Conservation (phyloP, 2,329 filamentous ascomycete species). For the Epichloe uncinata region DNA sequence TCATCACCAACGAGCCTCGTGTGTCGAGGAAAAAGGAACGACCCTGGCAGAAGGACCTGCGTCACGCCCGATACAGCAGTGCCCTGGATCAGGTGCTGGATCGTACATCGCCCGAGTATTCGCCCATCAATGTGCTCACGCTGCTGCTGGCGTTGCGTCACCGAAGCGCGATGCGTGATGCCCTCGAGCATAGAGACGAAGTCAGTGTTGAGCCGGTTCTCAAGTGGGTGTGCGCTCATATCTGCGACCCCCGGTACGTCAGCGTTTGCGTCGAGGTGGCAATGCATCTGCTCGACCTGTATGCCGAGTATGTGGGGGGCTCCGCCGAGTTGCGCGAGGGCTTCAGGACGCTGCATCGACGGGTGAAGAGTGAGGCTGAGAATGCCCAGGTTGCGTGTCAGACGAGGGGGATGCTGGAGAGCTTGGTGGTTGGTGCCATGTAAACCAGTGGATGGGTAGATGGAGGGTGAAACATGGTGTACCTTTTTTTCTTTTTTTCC, state of each 20-base stretch:
- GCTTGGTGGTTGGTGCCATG: constrained; percentile 28
- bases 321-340: constrained; percentile 59
- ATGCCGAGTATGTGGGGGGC: constrained; percentile 64
- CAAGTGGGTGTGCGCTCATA: constrained; percentile 67
- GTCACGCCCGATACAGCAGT: constrained; percentile 60
- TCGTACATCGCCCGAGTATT: constrained; percentile 34
- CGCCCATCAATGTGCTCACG: constrained; percentile 54
- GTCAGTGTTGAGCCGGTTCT: constrained; percentile 68
- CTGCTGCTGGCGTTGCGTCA: constrained; percentile 76
- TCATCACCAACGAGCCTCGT: constrained; percentile 61
- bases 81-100: constrained; percentile 72
- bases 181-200: constrained; percentile 72
- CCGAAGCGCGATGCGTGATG: constrained; percentile 68
- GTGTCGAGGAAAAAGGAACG: constrained; percentile 46
- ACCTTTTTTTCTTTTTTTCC: not conserved
- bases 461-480: not conserved
- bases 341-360: constrained; percentile 53
- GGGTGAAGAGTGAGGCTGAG: constrained; percentile 67
- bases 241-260: constrained; percentile 72
- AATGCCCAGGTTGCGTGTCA: constrained; percentile 70
- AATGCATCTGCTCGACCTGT: constrained; percentile 73
- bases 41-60: constrained; percentile 68
- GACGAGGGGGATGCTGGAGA: constrained; percentile 80
- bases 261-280: constrained; percentile 71
- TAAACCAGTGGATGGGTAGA: not conserved